These are phyloP conservation scores for Eucalyptus curtisii DNA, from an alignment of 345 rosid genomes.

Conservation along the genomic window DNA sequence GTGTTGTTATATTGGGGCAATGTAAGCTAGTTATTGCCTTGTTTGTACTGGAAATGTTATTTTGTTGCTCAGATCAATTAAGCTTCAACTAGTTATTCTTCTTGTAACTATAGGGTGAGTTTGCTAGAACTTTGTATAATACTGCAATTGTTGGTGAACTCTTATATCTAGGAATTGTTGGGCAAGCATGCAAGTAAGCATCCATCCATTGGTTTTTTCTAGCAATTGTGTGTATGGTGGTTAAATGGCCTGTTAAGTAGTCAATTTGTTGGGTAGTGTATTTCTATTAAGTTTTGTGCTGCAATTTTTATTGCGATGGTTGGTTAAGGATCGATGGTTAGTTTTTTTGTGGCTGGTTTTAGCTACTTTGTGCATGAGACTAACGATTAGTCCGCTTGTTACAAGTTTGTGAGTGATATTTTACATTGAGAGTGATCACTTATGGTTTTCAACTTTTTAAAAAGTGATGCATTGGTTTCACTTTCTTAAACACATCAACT, in stretches of 20 bases:
- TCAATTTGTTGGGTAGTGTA: neutral
- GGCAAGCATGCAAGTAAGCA: neutral
- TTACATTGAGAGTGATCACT: neutral
- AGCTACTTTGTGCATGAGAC: neutral
- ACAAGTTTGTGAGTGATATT: neutral
- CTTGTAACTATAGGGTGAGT: neutral
- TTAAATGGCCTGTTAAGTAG: neutral
- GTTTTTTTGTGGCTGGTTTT: neutral
- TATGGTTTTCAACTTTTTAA: neutral
- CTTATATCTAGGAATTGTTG: neutral
- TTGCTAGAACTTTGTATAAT: no score
- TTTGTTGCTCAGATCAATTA: neutral
- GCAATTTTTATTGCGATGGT: neutral
- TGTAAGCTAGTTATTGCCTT: neutral
- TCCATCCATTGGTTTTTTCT: neutral
- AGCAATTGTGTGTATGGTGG: neutral
- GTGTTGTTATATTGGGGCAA: neutral
- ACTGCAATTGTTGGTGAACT: neutral
- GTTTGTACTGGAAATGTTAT: no score
- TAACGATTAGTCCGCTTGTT: accelerated
- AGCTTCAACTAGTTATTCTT: neutral
- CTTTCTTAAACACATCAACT: neutral
- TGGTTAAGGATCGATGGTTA: neutral
- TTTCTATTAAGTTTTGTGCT: neutral
- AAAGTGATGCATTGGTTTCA: neutral